Evolutionary conservation across 176 grass and related monocot species (phyloP).

Genomic region (Zea luxurians): DNA sequence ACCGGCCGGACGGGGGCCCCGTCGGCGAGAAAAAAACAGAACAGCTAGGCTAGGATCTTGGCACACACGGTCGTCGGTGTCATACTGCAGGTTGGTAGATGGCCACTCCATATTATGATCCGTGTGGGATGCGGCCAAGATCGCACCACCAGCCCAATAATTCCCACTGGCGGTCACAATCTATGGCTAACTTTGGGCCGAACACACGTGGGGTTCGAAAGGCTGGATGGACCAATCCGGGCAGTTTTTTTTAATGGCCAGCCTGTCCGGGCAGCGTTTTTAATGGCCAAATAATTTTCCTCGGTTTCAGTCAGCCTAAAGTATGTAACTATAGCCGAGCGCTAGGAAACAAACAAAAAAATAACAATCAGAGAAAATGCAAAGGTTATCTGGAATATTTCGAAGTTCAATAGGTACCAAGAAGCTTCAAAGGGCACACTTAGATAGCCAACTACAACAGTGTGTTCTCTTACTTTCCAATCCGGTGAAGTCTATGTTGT

Average conservation of each 20-base stretch:
- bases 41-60: slow-evolving; percentile 37
- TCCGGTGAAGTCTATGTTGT: too few species aligned
- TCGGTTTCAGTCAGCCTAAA: not conserved
- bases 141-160: slow-evolving; percentile 8
- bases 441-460: not conserved
- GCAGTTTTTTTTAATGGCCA: too few species aligned
- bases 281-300: not conserved
- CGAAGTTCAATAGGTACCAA: not conserved
- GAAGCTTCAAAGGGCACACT: not conserved
- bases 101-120: slow-evolving; percentile 21
- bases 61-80: slow-evolving; percentile 25
- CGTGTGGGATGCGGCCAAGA: slow-evolving; percentile 40
- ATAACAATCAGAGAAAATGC: too few species aligned
- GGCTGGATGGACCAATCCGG: too few species aligned
- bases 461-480: too few species aligned
- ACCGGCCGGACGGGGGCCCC: not conserved
- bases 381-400: not conserved
- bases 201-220: not conserved
- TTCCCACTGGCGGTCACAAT: not conserved
- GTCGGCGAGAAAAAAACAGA: slow-evolving; percentile 29
- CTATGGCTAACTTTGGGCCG: slow-evolving; percentile 29
- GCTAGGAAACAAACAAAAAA: slow-evolving; percentile 8
- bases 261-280: not conserved
- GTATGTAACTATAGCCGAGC: not conserved
- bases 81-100: slow-evolving; percentile 34